Conservation (phyloP, 2,329 filamentous ascomycete genomes). For the Corinectria fuckeliana region DNA sequence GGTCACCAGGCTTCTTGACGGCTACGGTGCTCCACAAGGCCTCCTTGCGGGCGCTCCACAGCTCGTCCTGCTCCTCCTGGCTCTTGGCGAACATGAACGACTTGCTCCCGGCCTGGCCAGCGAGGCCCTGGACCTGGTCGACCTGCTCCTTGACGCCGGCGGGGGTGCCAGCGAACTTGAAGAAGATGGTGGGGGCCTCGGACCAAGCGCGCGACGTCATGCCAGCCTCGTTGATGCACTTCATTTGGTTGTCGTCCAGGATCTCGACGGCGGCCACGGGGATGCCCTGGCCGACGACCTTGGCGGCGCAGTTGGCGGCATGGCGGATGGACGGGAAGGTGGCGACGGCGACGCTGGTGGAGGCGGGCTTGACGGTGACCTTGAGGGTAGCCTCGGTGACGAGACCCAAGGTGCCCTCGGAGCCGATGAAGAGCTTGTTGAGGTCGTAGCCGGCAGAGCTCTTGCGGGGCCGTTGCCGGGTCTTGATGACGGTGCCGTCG, state of each 20-base stretch:
- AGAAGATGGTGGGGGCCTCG: slow-evolving; percentile 79
- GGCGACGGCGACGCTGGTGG: slow-evolving; percentile 80
- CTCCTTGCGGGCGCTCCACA: slow-evolving; percentile 86
- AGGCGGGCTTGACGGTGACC: slow-evolving; percentile 80
- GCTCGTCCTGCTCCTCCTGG: slow-evolving; percentile 73
- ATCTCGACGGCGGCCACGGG: slow-evolving; percentile 93
- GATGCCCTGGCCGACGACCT: slow-evolving; percentile 80
- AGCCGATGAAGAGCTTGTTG: slow-evolving; percentile 87
- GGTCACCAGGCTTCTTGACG: slow-evolving; percentile 67
- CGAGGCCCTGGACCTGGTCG: slow-evolving; percentile 67
- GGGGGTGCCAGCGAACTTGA: slow-evolving; percentile 80
- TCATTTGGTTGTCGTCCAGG: slow-evolving; percentile 90
- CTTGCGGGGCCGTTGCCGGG: slow-evolving; percentile 85
- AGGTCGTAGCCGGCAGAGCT: slow-evolving; percentile 92
- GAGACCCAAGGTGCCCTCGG: slow-evolving; percentile 88
- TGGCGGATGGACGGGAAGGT: slow-evolving; percentile 64
- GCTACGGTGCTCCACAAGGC: slow-evolving; percentile 83
- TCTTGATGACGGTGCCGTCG: slow-evolving; percentile 90
- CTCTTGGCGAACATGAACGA: slow-evolving; percentile 79
- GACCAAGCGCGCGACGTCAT: slow-evolving; percentile 71
- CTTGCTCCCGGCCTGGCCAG: slow-evolving; percentile 66
- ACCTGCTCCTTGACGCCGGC: slow-evolving; percentile 81
- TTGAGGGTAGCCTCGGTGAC: slow-evolving; percentile 92
- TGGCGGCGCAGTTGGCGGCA: slow-evolving; percentile 80
- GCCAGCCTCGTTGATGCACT: slow-evolving; percentile 69